Base-by-base conservation (phyloP, 2,329 filamentous ascomycete genomes). In the Trichoderma harzianum region DNA sequence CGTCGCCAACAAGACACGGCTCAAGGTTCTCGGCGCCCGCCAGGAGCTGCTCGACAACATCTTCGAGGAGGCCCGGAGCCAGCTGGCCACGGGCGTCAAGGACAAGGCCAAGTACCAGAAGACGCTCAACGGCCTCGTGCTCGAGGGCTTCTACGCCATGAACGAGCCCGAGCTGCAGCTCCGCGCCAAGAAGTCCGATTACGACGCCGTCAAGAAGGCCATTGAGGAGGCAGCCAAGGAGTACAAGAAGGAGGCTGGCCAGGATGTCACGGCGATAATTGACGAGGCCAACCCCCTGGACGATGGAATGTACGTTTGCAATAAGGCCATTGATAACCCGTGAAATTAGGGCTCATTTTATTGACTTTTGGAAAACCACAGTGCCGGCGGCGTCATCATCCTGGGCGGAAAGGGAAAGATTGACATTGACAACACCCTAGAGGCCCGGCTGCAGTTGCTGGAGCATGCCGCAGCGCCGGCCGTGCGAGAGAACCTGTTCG, bases 401-500 rank as follows among this genome's bases (percentile, higher is more conserved):
- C 84, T 97, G 70, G 94, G 95, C 75, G 91, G 92, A 76, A 87
- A 87, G 75, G 96, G 96, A 81, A 98, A 95, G 88, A 98, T 99
- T 81, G 94, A 97, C 78, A 95, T 99, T 83, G 95, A 98, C 89
- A 98, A 99, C 86, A 98, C 96, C 70, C 93, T 98, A 77, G 96
- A 98, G 81, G 93, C 97, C 80, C 91, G 96, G 76, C 86, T 99
- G 82, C 89, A 88, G 78, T 87, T 98, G 73, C 89, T 98, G 75
- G 92, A 97, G 84, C 91, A 91, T 71, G 92, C 93, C 76, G 93
- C 93, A 66, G 89, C 98, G 72, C 96, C 96, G 16, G 90, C 90
- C 58, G 91, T 99, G 78, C 89, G 96, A 79, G 89, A 92, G 82
- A 92, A 92, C 18, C 87, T 99, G 72, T 99, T 99, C 79, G 96